Evolutionary conservation across 176 grass and related monocot species (phyloP), one percentile per base, ranked within the genome.

Genomic region (Olyra latifolia): DNA sequence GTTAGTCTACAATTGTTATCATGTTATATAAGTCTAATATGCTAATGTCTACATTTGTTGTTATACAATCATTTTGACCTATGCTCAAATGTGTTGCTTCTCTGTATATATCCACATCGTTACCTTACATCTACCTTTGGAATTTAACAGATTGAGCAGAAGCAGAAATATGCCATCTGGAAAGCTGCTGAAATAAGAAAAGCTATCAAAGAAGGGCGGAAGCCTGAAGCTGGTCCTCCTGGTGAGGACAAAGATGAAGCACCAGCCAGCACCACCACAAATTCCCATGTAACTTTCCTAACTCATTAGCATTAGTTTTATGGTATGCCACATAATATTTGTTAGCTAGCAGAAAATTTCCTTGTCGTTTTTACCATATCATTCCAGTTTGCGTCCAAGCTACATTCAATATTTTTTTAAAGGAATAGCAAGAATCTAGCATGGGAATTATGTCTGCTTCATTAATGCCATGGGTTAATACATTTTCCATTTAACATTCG

Each of bases 171-270:
- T 84, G 88, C 93, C 47, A 83, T 91, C 62, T 99, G 97, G 97
- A 99, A 99, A 88, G 97, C 97, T 69, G 97, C 97, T 55, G 97
- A 99, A 65, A 95, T 99, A 93, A 95, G 97, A 78, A 99, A 90
- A 80, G 93, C 97, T 60, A 72, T 99, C 65, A 99, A 99, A 87
- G 97, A 99, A 88, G 97, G 93, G 40, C 78, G 97, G 22, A 93
- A 60, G 42, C 97, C 97, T 75, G 93, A 95, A 83, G 82, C 90
- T 74, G 97, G 97, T 35, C 97, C 97, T 86, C 93, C 97, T 86
- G 97, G 93, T 30, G 93, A 75, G 75, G 97, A 91, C 71, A 91
- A 91, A 78, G 97, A 96, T 65, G 82, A 83, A 82, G 66, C 62
- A 20, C 35, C 74, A 82, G 62, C 69, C 46, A 74, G 65, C 71